Evolutionary conservation across 306 rosid genomes (phyloP), one percentile per base, ranked within the genome.

Genomic region (Parietaria judaica): DNA sequence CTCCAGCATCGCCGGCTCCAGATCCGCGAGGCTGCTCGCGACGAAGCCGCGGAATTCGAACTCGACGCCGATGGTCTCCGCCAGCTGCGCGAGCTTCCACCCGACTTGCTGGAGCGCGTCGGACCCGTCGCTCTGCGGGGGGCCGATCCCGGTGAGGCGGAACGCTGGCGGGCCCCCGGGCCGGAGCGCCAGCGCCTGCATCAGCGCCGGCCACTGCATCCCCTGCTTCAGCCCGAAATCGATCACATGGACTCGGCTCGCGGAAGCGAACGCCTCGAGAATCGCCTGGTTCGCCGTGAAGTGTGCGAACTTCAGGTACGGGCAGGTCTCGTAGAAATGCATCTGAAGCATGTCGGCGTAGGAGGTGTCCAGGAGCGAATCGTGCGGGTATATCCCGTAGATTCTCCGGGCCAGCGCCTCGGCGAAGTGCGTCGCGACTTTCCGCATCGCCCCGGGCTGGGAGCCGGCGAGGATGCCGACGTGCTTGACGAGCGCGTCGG

Each of bases 211-310:
- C 97, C 97, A 90, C 67, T 90, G 97, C 86, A 84, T 81, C 59
- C 97, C 97, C 10, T 90, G 86, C 48, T 78, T 83, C 14, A 90
- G 84, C 0, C 84, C 94, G 60, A 90, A 87, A 69, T 90, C 97
- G 23, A 90, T 66, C n/a, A 90, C 97, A 60, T 90, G 97, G 12
- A 90, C 90, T 3, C 81, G 76, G 2, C 31, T 64, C 4, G 86
- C 79, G 1, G 78, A 46, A 1, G 88, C 74, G 46, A 90, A 81
- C 0, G 95, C 87, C 43, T 87, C 97, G 1, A 86, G 86, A 34
- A 90, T 86, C 6, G 95, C 95, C 55, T 90, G 97, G 54, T 90
- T 90, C 0, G 97, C 97, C 0, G 97, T 90, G 83, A 90, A 90
- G 69, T 90, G 97, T 1, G 95, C 94, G 72, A 90, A 90, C 70